Conservation (phyloP, 768 basidiomycete genomes). For the Rhizopogon vulgaris region DNA sequence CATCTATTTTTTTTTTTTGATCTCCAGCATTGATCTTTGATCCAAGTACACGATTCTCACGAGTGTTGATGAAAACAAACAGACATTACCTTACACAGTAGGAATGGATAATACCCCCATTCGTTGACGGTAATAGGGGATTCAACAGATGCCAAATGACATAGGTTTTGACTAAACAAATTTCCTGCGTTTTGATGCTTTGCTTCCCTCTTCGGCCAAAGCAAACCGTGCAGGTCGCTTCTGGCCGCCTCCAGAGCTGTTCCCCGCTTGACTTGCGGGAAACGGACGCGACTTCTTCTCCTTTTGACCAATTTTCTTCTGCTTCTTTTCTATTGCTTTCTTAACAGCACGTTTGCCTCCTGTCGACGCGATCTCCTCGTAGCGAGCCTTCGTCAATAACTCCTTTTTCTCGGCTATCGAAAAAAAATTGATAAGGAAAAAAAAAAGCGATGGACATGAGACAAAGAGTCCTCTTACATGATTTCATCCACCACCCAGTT, state of each 20-base stretch:
- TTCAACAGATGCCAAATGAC: background rate
- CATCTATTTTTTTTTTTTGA: background rate
- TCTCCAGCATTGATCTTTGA: background rate
- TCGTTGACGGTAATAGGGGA: background rate
- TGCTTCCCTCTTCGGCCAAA: conserved; percentile 5
- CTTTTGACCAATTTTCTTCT: conserved; percentile 80
- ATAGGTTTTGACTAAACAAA: conserved; percentile 2
- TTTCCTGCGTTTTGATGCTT: conserved; percentile 18
- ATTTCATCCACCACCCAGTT: conserved; percentile 80
- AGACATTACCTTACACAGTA: background rate
- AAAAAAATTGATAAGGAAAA: conserved; percentile 1
- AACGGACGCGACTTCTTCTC: conserved; percentile 85
- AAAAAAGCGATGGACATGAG: background rate
- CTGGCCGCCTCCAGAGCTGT: conserved; percentile 9
- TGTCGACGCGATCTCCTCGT: conserved; percentile 67
- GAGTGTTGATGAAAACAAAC: background rate
- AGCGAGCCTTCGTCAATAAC: conserved; percentile 65
- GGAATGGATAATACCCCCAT: background rate
- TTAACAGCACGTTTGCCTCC: conserved; percentile 81
- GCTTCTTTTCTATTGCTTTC: conserved; percentile 84
- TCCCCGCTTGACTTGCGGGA: conserved; percentile 16
- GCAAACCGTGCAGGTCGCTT: conserved; percentile 10
- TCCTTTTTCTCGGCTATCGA: conserved; percentile 70
- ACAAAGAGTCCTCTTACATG: conserved; percentile 40
- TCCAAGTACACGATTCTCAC: background rate